These are phyloP conservation scores for Thelonectria olida DNA, from an alignment of 2,329 filamentous ascomycete genomes.

Conservation along the genomic window DNA sequence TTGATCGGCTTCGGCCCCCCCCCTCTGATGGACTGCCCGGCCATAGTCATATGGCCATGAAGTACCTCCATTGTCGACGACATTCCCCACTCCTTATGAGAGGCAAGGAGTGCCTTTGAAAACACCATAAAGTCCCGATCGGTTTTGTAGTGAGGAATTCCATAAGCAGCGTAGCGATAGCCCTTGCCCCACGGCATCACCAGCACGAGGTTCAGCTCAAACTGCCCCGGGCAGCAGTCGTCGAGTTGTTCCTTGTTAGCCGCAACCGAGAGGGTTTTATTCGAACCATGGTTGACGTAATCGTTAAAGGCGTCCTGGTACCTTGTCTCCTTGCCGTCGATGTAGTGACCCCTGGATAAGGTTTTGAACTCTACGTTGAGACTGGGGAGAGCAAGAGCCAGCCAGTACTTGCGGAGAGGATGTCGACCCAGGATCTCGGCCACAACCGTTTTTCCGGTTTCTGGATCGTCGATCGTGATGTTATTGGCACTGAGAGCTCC, in stretches of 20 bases:
- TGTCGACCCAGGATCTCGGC: not conserved
- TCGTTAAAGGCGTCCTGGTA: not conserved
- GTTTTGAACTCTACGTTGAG: not conserved
- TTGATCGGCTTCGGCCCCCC: not conserved
- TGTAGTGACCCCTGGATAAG: not conserved
- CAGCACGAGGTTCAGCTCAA: not conserved
- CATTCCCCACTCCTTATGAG: not conserved
- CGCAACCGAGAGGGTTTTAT: not conserved
- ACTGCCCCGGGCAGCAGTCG: not conserved
- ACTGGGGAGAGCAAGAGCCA: not conserved
- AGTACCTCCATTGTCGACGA: not conserved
- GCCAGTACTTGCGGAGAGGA: not conserved
- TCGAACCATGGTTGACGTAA: not conserved
- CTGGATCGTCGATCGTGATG: not conserved
- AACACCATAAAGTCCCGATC: not conserved
- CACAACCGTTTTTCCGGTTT: not conserved
- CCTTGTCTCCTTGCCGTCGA: not conserved
- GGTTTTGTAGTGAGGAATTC: conserved; percentile 1
- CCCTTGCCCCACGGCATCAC: not conserved
- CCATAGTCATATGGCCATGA: not conserved
- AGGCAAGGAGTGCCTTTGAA: conserved; percentile 1
- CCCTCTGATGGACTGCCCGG: not conserved
- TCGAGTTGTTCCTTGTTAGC: not conserved
- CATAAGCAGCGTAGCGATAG: not conserved
- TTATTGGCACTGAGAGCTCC: not conserved